Evolutionary conservation across 2,329 filamentous ascomycete species (phyloP), one percentile per base, ranked within the genome.

Genomic region (Paecilomyces sp.): DNA sequence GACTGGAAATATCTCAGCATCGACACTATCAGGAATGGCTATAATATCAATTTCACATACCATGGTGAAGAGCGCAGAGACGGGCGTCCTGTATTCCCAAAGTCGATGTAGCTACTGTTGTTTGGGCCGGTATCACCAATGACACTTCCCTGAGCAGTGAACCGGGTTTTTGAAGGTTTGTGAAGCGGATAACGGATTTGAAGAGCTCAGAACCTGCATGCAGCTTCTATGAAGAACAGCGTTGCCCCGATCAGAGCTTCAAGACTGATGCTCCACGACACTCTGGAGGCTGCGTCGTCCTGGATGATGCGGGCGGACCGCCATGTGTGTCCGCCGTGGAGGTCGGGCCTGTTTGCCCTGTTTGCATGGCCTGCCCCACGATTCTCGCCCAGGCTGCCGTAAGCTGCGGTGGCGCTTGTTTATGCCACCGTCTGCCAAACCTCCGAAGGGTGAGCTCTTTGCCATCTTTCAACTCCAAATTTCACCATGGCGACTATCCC

Each of bases 401-500:
- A 53, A 53, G 51, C 41, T 52, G 47, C 58, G 31, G 54, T 57
- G 58, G 31, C 54, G 57, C 28, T 57, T 62, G 61, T 61, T 62
- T 62, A 61, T 57, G 52, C 18, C 54, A 30, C 25, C 47, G 22
- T 31, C 30, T 54, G 24, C 53, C 53, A 47, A 52, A 31, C n/a
- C 15, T 18, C 53, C 30, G 25, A 54, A 55, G 54, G 15, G 18
- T 33, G 52, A 25, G 47, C 50, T 53, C 53, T 36, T 58, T 54
- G n/a, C 41, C 41, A 36, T 41, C 31, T 36, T 58, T 47, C 57
- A 58, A 51, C 31, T 18, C 31, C 33, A 30, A 18, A 34, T 28
- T 28, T 28, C 69, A 77, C 66, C 62, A 86, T 86, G 84, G 79
- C 81, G 61, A 77, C 82, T 61, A 80, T 85, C 72, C 77, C 80